Percentiles rank a stretch among this genome's conserved stretches.
phyloP scores from a whole-genome alignment of 2,329 filamentous ascomycete species.

The Seiridium unicorne region DNA sequence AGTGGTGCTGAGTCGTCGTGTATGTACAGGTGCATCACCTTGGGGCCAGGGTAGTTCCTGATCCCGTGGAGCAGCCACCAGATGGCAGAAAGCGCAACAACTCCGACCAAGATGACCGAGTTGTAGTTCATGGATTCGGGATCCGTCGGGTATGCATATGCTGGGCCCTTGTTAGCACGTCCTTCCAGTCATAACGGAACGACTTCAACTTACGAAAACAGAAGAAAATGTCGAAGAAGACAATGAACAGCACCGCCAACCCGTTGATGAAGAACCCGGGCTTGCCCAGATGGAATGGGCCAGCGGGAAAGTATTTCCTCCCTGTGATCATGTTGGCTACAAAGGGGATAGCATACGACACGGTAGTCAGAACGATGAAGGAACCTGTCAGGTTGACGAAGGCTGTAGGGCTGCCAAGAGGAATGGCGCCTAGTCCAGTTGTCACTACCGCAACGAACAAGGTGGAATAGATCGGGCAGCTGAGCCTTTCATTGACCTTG shows the following conservation, averaged over 20 bases:
- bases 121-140: conserved; percentile 50
- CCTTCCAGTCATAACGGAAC: not conserved
- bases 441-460: conserved; percentile 50
- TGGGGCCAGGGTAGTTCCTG: conserved; percentile 48
- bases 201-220: conserved; percentile 50
- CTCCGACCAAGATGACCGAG: conserved; percentile 50
- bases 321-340: conserved; percentile 50
- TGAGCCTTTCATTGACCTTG: conserved; percentile 50
- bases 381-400: conserved; percentile 58
- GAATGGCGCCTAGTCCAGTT: conserved; percentile 55
- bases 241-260: conserved; percentile 49
- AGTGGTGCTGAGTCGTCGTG: conserved; percentile 21
- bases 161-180: conserved; percentile 20
- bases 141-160: conserved; percentile 39
- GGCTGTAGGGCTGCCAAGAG: conserved; percentile 51
- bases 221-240: conserved; percentile 57
- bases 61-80: conserved; percentile 51
- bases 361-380: conserved; percentile 55
- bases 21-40: conserved; percentile 44
- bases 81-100: conserved; percentile 40
- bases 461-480: conserved; percentile 59
- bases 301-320: conserved; percentile 48
- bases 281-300: conserved; percentile 52
- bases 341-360: conserved; percentile 51
- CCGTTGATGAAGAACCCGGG: conserved; percentile 49